phyloP scores from a whole-genome alignment of 345 rosid genomes.

The Aurinia saxatilis region DNA sequence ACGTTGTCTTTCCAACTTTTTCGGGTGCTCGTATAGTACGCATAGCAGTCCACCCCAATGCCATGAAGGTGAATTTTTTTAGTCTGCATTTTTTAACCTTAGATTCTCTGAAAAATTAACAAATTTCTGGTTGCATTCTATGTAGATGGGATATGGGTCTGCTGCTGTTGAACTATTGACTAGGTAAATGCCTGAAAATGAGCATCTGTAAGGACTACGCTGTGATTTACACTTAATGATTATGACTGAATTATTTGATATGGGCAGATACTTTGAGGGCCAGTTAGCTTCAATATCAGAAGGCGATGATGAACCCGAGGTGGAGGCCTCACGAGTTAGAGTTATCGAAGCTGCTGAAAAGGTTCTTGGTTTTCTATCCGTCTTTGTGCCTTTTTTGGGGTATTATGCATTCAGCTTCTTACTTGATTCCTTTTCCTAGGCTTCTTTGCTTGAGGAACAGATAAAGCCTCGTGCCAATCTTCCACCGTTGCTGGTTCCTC shows the following conservation, averaged over 20 bases:
- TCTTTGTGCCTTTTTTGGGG: background rate
- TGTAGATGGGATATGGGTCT: constrained; percentile 90
- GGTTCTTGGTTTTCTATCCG: constrained; percentile 34
- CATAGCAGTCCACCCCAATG: constrained; percentile 95
- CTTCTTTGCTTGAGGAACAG: constrained; percentile 77
- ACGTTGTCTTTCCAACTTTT: constrained; percentile 74
- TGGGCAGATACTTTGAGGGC: constrained; percentile 79
- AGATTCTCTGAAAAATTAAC: constrained; percentile 12
- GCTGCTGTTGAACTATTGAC: constrained; percentile 79
- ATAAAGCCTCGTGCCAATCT: constrained; percentile 73
- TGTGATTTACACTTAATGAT: constrained; percentile 16
- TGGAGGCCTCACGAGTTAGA: constrained; percentile 35
- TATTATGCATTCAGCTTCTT: background rate
- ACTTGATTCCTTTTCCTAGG: constrained; percentile 34
- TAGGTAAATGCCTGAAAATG: constrained; percentile 43
- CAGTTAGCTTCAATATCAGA: constrained; percentile 72
- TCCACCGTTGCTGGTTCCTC: constrained; percentile 84
- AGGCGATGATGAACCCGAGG: constrained; percentile 49
- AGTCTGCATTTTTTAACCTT: background rate
- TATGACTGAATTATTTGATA: constrained; percentile 1
- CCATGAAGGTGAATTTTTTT: constrained; percentile 63
- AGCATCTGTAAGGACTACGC: constrained; percentile 30
- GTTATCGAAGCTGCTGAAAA: constrained; percentile 72
- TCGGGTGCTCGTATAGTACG: constrained; percentile 96
- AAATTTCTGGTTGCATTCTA: constrained; percentile 19